Evolutionary conservation across 2,329 filamentous ascomycete species (phyloP).

Genomic region (Ophiostoma quercus): DNA sequence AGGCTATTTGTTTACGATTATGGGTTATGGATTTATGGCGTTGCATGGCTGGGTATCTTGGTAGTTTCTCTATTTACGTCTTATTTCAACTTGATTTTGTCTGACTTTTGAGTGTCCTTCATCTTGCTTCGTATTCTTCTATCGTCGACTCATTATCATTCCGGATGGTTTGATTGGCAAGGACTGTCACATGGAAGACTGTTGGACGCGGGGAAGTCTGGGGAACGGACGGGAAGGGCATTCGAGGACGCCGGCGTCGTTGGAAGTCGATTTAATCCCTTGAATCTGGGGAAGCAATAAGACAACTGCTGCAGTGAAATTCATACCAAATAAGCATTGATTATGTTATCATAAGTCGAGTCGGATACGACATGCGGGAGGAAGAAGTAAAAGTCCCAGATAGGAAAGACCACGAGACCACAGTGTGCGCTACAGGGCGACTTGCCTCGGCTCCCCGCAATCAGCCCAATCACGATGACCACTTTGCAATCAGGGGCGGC

Average conservation of each 20-base stretch:
- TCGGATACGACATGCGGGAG: background rate
- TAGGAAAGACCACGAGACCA: background rate
- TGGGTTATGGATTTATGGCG: slow-evolving; percentile 4
- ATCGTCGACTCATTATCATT: background rate
- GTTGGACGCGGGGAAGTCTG: slow-evolving; percentile 3
- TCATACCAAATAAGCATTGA: background rate
- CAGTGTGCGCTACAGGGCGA: background rate
- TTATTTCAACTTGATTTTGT: background rate
- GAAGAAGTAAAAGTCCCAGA: background rate
- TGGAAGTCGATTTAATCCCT: background rate
- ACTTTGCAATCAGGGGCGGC: slow-evolving; percentile 10
- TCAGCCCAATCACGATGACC: slow-evolving; percentile 6
- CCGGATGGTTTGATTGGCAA: background rate
- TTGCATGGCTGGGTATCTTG: background rate
- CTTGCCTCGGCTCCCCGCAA: slow-evolving; percentile 13
- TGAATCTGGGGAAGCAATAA: background rate
- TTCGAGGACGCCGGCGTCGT: background rate
- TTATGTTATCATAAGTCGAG: background rate
- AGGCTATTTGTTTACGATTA: background rate
- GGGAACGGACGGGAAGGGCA: background rate
- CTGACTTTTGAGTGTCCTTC: too few relatives aligned
- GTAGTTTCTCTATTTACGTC: background rate
- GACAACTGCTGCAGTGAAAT: too few relatives aligned
- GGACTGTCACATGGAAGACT: background rate
- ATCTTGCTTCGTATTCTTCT: too few relatives aligned